Conservation (phyloP, 257 asterid species). For the Solanum gracilifrons region DNA sequence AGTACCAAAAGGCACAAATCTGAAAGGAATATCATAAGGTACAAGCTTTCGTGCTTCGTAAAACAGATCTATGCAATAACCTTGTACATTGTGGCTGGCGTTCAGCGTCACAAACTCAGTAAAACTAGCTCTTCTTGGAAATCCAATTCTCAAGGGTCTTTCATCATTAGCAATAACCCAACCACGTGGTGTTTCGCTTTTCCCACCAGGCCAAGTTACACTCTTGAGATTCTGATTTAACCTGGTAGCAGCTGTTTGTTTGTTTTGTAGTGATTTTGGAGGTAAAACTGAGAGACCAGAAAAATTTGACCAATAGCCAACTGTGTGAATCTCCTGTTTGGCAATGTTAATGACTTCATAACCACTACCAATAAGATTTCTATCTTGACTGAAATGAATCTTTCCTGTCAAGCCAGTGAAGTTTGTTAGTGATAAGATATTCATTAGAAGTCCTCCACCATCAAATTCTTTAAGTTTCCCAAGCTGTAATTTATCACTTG, state of each 20-base stretch:
- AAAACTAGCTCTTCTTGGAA: slow-evolving; percentile 23
- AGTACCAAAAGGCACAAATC: slow-evolving; percentile 16
- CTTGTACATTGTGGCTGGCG: slow-evolving; percentile 12
- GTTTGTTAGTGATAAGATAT: slow-evolving; percentile 3
- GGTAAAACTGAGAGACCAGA: slow-evolving; percentile 25
- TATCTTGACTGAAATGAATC: slow-evolving; percentile 7
- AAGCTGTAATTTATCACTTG: not conserved
- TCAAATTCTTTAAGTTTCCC: slow-evolving; percentile 13
- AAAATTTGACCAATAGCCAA: slow-evolving; percentile 24
- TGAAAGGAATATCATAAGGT: slow-evolving; percentile 21
- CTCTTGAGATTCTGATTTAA: slow-evolving; percentile 11
- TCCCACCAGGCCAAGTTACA: slow-evolving; percentile 29
- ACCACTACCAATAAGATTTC: slow-evolving; percentile 8
- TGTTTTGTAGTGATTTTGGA: not conserved
- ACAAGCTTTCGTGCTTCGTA: slow-evolving; percentile 13
- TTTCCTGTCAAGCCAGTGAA: slow-evolving; percentile 23
- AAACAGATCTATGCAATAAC: slow-evolving; percentile 29
- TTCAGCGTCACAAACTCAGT: slow-evolving; percentile 17
- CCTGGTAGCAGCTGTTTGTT: not conserved
- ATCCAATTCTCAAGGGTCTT: slow-evolving; percentile 17
- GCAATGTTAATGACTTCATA: slow-evolving; percentile 19
- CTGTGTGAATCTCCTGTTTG: not conserved
- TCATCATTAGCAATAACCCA: slow-evolving; percentile 18
- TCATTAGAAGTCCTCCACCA: slow-evolving; percentile 11
- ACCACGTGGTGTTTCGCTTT: slow-evolving; percentile 23